These are phyloP conservation scores for Ceratobasidium sp. DNA, from an alignment of 1,284 basidiomycete genomes.

Conservation along the genomic window DNA sequence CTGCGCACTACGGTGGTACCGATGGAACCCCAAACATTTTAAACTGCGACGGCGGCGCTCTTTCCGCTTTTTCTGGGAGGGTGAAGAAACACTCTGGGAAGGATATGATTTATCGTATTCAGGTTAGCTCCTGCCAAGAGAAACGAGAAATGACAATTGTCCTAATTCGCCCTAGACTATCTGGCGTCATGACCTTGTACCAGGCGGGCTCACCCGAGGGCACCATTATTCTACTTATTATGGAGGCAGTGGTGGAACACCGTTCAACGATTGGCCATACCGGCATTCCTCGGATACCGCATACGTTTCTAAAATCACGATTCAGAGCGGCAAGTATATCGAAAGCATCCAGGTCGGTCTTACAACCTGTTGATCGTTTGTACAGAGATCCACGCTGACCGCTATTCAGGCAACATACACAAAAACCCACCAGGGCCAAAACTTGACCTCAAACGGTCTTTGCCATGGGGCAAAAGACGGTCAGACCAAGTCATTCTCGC, in stretches of 20 bases:
- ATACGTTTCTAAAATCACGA: background rate
- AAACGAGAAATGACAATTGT: background rate
- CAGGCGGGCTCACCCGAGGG: background rate
- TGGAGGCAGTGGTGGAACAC: conserved; percentile 1
- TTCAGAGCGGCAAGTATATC: background rate
- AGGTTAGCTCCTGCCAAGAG: background rate
- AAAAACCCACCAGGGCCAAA: background rate
- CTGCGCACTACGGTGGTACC: background rate
- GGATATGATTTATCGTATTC: background rate
- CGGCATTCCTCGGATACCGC: background rate
- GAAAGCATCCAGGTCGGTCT: conserved; percentile 11
- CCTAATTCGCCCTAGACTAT: background rate
- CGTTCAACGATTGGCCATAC: conserved; percentile 13
- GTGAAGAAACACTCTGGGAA: background rate
- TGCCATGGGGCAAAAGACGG: background rate
- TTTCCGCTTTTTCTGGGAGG: background rate
- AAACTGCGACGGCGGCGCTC: background rate
- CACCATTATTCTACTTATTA: conserved; percentile 2
- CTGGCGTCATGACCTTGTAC: conserved; percentile 5
- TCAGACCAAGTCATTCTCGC: background rate
- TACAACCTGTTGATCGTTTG: too few relatives aligned
- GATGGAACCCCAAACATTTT: background rate
- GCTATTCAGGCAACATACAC: background rate
- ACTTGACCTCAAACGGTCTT: background rate
- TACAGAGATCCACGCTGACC: background rate